phyloP scores from a whole-genome alignment of 23 red algal species.

The Chondrus crispus region DNA sequence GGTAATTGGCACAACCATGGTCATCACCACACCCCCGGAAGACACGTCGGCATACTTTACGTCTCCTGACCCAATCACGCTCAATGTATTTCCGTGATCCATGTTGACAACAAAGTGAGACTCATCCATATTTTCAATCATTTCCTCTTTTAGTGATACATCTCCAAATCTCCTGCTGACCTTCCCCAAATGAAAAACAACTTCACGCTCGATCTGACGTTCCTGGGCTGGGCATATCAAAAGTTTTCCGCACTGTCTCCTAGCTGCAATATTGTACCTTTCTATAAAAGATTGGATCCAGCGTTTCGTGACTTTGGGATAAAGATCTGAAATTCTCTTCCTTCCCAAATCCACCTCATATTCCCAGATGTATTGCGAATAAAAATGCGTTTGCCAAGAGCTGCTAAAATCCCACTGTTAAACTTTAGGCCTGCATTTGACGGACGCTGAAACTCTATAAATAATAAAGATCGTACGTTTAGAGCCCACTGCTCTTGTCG shows the following conservation, averaged over 20 bases:
- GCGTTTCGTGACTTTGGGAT: no score
- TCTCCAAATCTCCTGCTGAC: neutral
- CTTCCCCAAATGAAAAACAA: constrained; percentile 2
- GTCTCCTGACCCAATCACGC: neutral
- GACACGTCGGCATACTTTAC: constrained; percentile 7
- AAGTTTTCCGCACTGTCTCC: constrained; percentile 2
- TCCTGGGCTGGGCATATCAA: no score
- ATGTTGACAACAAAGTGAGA: neutral
- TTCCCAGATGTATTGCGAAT: no score
- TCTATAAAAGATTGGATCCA: constrained; percentile 3
- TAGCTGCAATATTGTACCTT: neutral
- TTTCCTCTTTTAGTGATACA: neutral
- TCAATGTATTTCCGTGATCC: neutral
- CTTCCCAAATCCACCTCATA: no score
- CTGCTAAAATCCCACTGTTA: no score
- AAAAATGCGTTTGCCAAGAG: no score
- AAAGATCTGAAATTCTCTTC: no score
- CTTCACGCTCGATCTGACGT: neutral
- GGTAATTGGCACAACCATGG: neutral
- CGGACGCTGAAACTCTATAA: neutral
- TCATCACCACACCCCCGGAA: neutral
- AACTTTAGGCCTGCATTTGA: neutral
- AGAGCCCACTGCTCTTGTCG: neutral
- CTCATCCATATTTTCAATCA: neutral
- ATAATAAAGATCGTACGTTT: neutral